phyloP scores from a whole-genome alignment of 495 filamentous ascomycete genomes.

The Penicillium cosmopolitanum region DNA sequence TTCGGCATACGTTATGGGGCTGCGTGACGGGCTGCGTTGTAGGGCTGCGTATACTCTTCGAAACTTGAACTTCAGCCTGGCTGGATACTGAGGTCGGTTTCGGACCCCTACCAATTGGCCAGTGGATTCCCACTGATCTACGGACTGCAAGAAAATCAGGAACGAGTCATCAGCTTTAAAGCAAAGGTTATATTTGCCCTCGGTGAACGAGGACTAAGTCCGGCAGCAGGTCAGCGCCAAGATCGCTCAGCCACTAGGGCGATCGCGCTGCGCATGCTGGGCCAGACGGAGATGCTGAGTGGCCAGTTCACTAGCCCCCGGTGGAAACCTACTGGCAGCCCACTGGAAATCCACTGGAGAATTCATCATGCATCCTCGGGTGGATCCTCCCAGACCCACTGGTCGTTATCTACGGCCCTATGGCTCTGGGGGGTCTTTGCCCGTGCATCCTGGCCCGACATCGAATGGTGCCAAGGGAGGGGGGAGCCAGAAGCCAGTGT shows the following conservation, averaged over 20 bases:
- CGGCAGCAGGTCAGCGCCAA: not conserved
- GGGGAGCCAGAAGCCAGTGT: not conserved
- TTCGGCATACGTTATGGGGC: no score
- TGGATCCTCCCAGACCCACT: not conserved
- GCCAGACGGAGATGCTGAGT: not conserved
- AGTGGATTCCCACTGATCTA: no score
- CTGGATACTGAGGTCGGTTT: no score
- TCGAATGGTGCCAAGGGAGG: conserved; percentile 1
- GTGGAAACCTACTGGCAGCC: not conserved
- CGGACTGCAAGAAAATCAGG: no score
- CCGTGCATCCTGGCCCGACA: not conserved
- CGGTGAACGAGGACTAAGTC: not conserved
- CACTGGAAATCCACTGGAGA: no score
- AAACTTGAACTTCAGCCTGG: no score
- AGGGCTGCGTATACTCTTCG: no score
- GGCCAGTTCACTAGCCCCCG: not conserved
- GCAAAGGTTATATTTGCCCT: not conserved
- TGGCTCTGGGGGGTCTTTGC: not conserved
- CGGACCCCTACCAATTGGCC: no score
- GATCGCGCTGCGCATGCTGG: not conserved
- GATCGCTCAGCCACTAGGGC: not conserved
- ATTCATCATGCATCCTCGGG: not conserved
- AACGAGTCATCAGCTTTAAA: not conserved
- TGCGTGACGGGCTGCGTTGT: no score
- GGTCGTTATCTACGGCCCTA: conserved; percentile 1